Evolutionary conservation across 768 basidiomycete species (phyloP).

Genomic region (Leccinum subgranulosum): DNA sequence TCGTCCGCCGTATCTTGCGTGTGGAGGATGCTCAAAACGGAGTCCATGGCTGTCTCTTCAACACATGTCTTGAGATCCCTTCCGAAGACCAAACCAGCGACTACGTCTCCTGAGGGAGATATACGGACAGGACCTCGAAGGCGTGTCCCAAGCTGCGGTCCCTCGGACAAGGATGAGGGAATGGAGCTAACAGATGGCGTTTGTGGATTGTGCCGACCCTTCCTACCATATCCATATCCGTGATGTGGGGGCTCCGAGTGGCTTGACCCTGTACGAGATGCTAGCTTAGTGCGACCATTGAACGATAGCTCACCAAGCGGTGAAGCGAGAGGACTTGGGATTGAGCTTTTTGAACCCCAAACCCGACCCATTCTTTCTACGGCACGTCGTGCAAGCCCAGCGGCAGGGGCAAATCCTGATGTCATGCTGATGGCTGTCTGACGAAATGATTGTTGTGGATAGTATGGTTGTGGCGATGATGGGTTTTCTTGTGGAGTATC

Average conservation of each 20-base stretch:
- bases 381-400: slow-evolving; percentile 72
- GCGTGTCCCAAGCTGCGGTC: slow-evolving; percentile 52
- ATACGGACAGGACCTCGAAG: slow-evolving; percentile 52
- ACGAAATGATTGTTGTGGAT: slow-evolving; percentile 38
- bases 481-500: slow-evolving; percentile 13
- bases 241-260: slow-evolving; percentile 30
- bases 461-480: slow-evolving; percentile 5
- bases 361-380: slow-evolving; percentile 74
- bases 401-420: slow-evolving; percentile 63
- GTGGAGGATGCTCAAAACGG: slow-evolving; percentile 9
- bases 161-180: slow-evolving; percentile 49
- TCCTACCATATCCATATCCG: slow-evolving; percentile 28
- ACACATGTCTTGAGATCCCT: slow-evolving; percentile 54
- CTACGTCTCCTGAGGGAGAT: slow-evolving; percentile 31
- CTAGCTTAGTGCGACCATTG: slow-evolving; percentile 29
- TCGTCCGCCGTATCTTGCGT: slow-evolving; percentile 1
- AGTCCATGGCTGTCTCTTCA: slow-evolving; percentile 51
- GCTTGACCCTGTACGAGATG: slow-evolving; percentile 41
- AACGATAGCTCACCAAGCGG: slow-evolving; percentile 42
- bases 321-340: slow-evolving; percentile 43
- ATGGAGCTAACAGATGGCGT: slow-evolving; percentile 57
- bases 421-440: slow-evolving; percentile 76
- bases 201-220: slow-evolving; percentile 52
- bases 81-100: slow-evolving; percentile 65
- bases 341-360: slow-evolving; percentile 44